These are phyloP conservation scores for Cladophialophora psammophila DNA, from an alignment of 2,329 filamentous ascomycete species.

Conservation along the genomic window DNA sequence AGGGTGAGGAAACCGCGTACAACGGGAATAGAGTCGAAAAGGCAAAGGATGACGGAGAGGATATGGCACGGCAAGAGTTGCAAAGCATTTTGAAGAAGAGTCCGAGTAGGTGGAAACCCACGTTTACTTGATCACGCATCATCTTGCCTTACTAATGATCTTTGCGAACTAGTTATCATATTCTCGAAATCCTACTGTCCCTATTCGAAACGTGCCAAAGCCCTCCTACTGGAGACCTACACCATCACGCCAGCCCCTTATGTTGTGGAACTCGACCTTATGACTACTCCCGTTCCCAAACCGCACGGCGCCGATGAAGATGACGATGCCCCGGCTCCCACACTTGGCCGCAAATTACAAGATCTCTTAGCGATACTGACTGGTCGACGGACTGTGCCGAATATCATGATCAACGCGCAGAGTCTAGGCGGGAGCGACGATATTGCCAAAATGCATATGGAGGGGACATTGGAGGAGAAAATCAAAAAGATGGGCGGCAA, in stretches of 20 bases:
- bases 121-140: not conserved
- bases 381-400: conserved; percentile 85
- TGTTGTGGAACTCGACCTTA: conserved; percentile 88
- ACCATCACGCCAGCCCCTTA: conserved; percentile 80
- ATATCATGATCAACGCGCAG: conserved; percentile 84
- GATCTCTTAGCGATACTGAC: conserved; percentile 74
- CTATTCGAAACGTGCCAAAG: conserved; percentile 83
- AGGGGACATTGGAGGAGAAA: conserved; percentile 72
- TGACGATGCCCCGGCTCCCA: conserved; percentile 42
- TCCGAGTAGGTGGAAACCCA: conserved; percentile 67
- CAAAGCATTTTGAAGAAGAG: conserved; percentile 84
- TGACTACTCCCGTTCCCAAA: conserved; percentile 51
- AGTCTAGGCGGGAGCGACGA: conserved; percentile 93
- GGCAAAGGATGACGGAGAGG: conserved; percentile 57
- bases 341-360: conserved; percentile 76
- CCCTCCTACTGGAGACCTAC: conserved; percentile 83
- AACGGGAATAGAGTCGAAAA: conserved; percentile 31
- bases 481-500: conserved; percentile 77
- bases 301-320: conserved; percentile 26
- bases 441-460: conserved; percentile 72
- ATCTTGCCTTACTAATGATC: conserved; percentile 1
- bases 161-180: conserved; percentile 74
- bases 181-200: conserved; percentile 97
- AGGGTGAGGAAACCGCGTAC: conserved; percentile 17
- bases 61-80: conserved; percentile 73